Percentiles rank a stretch among this genome's conserved stretches.
Evolutionary conservation across 2,329 filamentous ascomycete genomes (phyloP).

Genomic region (Cryphonectria parasitica): DNA sequence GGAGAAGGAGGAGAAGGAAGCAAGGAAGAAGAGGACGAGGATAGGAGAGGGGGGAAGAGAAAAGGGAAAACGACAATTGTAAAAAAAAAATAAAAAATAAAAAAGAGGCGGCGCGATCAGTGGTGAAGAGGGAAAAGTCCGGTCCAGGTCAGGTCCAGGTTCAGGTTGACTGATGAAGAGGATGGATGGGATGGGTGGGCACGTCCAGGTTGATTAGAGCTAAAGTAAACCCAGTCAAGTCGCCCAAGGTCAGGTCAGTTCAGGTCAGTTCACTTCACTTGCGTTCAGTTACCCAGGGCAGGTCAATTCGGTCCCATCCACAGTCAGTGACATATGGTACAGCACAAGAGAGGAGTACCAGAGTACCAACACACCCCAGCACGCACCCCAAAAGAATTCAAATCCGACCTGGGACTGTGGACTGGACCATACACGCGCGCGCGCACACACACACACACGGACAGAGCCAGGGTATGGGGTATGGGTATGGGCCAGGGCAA

Average conservation of each 20-base stretch:
- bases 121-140: constrained; percentile 21
- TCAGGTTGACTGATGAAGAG: constrained; percentile 13
- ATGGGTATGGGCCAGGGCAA: constrained; percentile 2
- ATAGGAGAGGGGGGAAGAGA: constrained; percentile 8
- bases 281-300: background rate
- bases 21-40: background rate
- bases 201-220: constrained; percentile 29
- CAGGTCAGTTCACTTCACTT: background rate
- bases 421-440: constrained; percentile 13
- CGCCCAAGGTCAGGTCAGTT: background rate
- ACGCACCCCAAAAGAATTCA: constrained; percentile 14
- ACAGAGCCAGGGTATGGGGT: constrained; percentile 15
- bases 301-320: background rate
- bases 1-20: background rate
- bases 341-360: background rate
- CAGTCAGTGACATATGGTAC: background rate
- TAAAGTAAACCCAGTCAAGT: constrained; percentile 26
- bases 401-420: constrained; percentile 22
- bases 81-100: too few relatives aligned
- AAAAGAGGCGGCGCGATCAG: constrained; percentile 16
- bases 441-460: background rate
- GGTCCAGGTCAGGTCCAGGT: constrained; percentile 13
- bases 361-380: constrained; percentile 18
- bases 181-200: constrained; percentile 20
- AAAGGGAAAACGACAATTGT: background rate